These are phyloP conservation scores for Mycena floridula DNA, from an alignment of 768 basidiomycete genomes.

Conservation along the genomic window DNA sequence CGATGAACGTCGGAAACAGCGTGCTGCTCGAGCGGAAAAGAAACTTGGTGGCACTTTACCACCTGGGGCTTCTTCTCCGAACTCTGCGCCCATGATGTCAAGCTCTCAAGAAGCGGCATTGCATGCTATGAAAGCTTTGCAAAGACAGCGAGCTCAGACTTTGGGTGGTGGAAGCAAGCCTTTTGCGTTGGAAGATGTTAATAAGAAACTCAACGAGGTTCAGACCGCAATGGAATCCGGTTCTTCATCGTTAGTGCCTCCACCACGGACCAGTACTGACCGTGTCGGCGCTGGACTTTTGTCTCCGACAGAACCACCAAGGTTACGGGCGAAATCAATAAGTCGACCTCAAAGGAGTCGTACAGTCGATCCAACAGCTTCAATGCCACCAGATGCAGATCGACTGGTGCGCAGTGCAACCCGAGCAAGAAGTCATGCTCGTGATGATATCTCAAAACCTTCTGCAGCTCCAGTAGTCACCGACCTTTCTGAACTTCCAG, in stretches of 20 bases:
- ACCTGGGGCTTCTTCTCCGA: constrained; percentile 23
- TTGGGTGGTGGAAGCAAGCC: constrained; percentile 31
- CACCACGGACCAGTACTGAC: too few relatives aligned
- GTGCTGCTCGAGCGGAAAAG: constrained; percentile 21
- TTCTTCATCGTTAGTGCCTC: constrained; percentile 1
- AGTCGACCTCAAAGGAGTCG: not conserved
- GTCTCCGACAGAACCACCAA: not conserved
- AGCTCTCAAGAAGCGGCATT: constrained; percentile 33
- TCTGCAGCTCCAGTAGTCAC: not conserved
- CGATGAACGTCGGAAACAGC: constrained; percentile 47
- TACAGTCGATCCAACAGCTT: not conserved
- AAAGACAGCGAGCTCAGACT: constrained; percentile 38
- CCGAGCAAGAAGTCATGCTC: not conserved
- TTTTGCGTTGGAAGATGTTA: not conserved
- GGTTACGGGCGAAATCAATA: too few relatives aligned
- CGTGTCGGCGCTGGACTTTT: too few relatives aligned
- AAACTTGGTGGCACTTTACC: constrained; percentile 27
- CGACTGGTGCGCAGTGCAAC: not conserved
- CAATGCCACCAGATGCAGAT: not conserved
- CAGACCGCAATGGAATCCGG: constrained; percentile 23
- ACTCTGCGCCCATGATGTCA: constrained; percentile 12
- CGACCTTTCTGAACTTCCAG: constrained; percentile 25
- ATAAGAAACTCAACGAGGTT: constrained; percentile 43
- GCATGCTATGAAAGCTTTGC: constrained; percentile 24
- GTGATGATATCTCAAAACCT: not conserved